Evolutionary conservation across 176 grass and related monocot genomes (phyloP), one percentile per base, ranked within the genome.

Genomic region (Carex myosuroides): DNA sequence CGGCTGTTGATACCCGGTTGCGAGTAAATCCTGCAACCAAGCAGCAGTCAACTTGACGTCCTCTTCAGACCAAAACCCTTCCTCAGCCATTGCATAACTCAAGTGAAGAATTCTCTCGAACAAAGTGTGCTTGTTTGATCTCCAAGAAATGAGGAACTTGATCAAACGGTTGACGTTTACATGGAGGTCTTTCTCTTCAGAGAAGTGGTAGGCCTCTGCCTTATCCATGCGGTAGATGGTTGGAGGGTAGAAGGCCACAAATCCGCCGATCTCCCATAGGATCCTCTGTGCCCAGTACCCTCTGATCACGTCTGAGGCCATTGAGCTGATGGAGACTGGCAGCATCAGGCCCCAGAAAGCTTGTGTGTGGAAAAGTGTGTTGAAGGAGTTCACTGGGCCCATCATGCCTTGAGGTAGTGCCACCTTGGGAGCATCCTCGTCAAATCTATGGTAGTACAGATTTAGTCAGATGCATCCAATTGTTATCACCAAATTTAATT

Each of bases 321-420:
- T 99, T 17, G 97, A 94, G 81, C 97, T 99, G 63, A 99, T 71
- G 0, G 97, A 96, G 11, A 99, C 88, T 0, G 97, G 97, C 48
- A 99, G 85, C 93, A 99, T 96, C 29, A 99, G 88, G 1, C 91
- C 93, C 97, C 97, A 99, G 84, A 99, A 99, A 79, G 93, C 91
- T 17, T 92, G 97, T 8, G 90, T 56, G 65, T 99, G 93, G 84
- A 94, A 99, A 64, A 99, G 89, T 80, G 97, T 96, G 69, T 99
- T 99, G 91, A 96, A 96, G 0, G 97, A 99, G 79, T 99, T 99
- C 24, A 99, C 88, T 0, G 97, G 97, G 10, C 85, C 93, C 97
- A 99, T 99, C 83, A 88, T 64, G 39, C 97, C 97, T 90, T 99
- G 97, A 4, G 97, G 97, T 30, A 99, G 79, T 0, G 85, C 93